Base-by-base conservation (phyloP, 1,139 yeast species). In the Suzukiozyma palmioleophila region DNA sequence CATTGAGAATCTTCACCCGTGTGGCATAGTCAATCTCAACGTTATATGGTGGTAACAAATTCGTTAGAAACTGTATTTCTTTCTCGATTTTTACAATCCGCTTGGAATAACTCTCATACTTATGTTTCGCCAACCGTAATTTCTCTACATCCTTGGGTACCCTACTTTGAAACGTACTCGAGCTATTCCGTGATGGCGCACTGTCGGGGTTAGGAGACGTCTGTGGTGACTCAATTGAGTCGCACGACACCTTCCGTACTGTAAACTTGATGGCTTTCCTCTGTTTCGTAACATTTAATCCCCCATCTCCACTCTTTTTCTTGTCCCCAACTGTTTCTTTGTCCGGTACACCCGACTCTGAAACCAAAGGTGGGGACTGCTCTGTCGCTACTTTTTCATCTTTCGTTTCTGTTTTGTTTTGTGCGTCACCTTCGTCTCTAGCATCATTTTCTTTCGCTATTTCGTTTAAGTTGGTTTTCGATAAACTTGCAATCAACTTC, bases 21-120 rank as follows among this genome's bases (percentile, higher is more conserved):
- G 76, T 70, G 11, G 62, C 59, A 43, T 68, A 71, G 47, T 71
- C 76, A 22, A 70, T 57, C 43, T 71, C 75, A 32, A 69, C 73
- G 43, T 69, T 70, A 47, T 60, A 66, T 1, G 77, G 77, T 3
- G 77, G 77, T 34, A 71, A 62, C 32, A 71, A 57, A 38, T 62
- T 65, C 25, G 59, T 49, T 44, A 71, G 60, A 43, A 69, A 71
- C 15, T 53, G 53, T 28, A 71, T 62, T 43, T 71, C 77, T 51
- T 70, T 69, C 26, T 66, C 58, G 39, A 71, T 70, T 43, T 71
- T 71, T 24, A 41, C 51, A 18, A 69, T 63, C 32, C 66, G 55
- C 26, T 49, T 49, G 16, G 51, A 59, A 42, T 62, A 66, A 39
- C 56, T 62, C 38, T 69, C 73, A 43, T 67, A 66, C 48, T 67